Conservation (phyloP, 352 stramenopile species). For the Globisporangium paddicum region DNA sequence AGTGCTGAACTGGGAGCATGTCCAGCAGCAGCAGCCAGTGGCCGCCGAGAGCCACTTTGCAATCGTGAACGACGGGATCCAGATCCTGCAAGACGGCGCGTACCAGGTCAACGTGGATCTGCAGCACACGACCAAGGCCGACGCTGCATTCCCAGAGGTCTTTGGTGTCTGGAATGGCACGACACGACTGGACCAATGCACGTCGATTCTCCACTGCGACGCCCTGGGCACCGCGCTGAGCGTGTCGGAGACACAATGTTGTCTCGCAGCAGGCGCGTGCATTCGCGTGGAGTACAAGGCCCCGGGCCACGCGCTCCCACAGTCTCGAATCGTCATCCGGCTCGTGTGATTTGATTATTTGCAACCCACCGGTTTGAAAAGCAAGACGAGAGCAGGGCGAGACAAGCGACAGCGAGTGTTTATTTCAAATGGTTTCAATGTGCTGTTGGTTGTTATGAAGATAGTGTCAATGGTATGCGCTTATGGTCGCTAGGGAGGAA, state of each 20-base stretch:
- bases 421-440: too few species aligned
- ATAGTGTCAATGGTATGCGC: too few species aligned
- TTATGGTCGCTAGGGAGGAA: too few species aligned
- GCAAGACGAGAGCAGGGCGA: too few species aligned
- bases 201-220: conserved; percentile 12
- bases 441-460: too few species aligned
- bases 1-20: conserved; percentile 33
- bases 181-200: conserved; percentile 29
- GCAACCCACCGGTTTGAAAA: not conserved
- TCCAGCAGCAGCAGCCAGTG: conserved; percentile 10
- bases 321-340: conserved; percentile 8
- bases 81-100: conserved; percentile 23
- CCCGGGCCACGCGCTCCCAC: conserved; percentile 14
- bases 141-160: conserved; percentile 6
- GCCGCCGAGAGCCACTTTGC: conserved; percentile 14
- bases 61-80: conserved; percentile 26
- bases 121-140: conserved; percentile 25
- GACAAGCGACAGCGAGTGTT: too few species aligned
- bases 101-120: conserved; percentile 46
- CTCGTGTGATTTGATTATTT: not conserved
- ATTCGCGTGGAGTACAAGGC: conserved; percentile 28
- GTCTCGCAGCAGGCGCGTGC: conserved; percentile 17
- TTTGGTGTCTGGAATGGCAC: conserved; percentile 38
- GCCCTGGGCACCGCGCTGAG: conserved; percentile 14
- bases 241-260: conserved; percentile 21